A percentile compares a stretch with the other conserved stretches of the same genome.
phyloP scores from a whole-genome alignment of 768 basidiomycete genomes.

The Phlegmacium glaucopus region DNA sequence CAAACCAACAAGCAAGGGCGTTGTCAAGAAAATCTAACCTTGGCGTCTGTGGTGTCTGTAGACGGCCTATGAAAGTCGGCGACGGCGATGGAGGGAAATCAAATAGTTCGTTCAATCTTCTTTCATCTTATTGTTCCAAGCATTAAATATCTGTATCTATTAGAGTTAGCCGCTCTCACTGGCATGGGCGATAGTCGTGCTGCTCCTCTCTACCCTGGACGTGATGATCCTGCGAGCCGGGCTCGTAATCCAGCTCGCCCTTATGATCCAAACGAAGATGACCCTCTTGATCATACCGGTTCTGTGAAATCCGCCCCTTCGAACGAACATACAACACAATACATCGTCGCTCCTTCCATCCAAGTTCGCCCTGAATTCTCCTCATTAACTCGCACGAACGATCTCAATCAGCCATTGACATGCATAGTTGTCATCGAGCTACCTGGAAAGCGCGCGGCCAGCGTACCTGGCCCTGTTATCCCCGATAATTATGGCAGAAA shows the following conservation, averaged over 20 bases:
- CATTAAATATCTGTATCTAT: slow-evolving; percentile 2
- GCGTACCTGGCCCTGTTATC: slow-evolving; percentile 52
- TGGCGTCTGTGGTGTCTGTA: slow-evolving; percentile 95
- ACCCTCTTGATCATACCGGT: slow-evolving; percentile 65
- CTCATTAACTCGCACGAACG: slow-evolving; percentile 66
- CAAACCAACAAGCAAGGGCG: slow-evolving; percentile 49
- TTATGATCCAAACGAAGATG: slow-evolving; percentile 80
- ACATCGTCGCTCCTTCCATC: slow-evolving; percentile 89
- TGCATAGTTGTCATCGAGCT: slow-evolving; percentile 94
- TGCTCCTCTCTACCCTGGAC: slow-evolving; percentile 62
- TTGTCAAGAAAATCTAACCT: slow-evolving; percentile 72
- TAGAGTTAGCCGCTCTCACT: slow-evolving; percentile 92
- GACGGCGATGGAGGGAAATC: slow-evolving; percentile 83
- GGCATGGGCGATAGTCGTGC: slow-evolving; percentile 73
- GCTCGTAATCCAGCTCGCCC: slow-evolving; percentile 35
- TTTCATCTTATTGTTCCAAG: slow-evolving; percentile 5
- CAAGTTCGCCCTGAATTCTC: slow-evolving; percentile 92
- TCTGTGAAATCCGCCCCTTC: slow-evolving; percentile 45
- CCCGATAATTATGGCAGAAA: slow-evolving; percentile 44
- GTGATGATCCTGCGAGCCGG: slow-evolving; percentile 53
- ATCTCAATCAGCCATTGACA: slow-evolving; percentile 80
- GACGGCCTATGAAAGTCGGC: slow-evolving; percentile 93
- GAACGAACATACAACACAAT: slow-evolving; percentile 49
- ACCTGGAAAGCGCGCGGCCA: slow-evolving; percentile 64
- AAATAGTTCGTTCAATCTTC: slow-evolving; percentile 65